phyloP scores from a whole-genome alignment of 441 rosid genomes.

The Raphanus hybrid region DNA sequence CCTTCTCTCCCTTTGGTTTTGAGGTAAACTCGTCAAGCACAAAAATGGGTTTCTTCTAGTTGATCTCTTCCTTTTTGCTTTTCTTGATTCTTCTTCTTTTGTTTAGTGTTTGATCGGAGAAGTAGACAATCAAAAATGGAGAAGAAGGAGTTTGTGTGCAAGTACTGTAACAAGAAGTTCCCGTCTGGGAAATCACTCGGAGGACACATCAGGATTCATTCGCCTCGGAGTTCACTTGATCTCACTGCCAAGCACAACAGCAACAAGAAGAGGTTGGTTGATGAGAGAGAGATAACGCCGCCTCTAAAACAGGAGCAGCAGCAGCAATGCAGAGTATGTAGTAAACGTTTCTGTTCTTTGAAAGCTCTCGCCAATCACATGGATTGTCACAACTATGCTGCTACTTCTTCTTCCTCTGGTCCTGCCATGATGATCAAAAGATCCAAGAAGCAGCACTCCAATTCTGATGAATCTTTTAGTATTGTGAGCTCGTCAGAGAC shows the following conservation, averaged over 20 bases:
- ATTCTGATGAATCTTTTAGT: conserved; percentile 42
- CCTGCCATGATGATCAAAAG: conserved; percentile 55
- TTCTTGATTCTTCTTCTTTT: conserved; percentile 20
- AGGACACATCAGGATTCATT: conserved; percentile 87
- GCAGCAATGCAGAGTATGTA: conserved; percentile 65
- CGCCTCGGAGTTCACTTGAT: conserved; percentile 44
- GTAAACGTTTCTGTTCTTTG: conserved; percentile 73
- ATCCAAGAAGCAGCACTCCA: conserved; percentile 44
- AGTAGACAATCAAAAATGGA: conserved; percentile 48
- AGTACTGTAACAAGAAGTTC: conserved; percentile 68
- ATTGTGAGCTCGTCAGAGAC: conserved; percentile 57
- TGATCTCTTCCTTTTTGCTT: neutral
- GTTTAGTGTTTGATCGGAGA: conserved; percentile 38
- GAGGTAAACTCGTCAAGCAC: conserved; percentile 38
- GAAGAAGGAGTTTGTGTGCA: conserved; percentile 65
- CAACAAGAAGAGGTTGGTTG: conserved; percentile 63
- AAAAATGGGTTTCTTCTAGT: conserved; percentile 33
- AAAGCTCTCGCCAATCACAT: conserved; percentile 81
- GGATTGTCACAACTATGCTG: conserved; percentile 58
- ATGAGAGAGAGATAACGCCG: conserved; percentile 41
- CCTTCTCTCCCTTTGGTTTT: conserved; percentile 34
- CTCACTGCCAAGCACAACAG: conserved; percentile 43
- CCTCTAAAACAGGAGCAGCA: conserved; percentile 20
- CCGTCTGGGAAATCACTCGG: conserved; percentile 91
- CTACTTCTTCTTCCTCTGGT: conserved; percentile 43